Percentiles rank a stretch among this genome's conserved stretches.
phyloP scores from a whole-genome alignment of 1,139 yeast genomes.

The Trichomonascaceae sp. region DNA sequence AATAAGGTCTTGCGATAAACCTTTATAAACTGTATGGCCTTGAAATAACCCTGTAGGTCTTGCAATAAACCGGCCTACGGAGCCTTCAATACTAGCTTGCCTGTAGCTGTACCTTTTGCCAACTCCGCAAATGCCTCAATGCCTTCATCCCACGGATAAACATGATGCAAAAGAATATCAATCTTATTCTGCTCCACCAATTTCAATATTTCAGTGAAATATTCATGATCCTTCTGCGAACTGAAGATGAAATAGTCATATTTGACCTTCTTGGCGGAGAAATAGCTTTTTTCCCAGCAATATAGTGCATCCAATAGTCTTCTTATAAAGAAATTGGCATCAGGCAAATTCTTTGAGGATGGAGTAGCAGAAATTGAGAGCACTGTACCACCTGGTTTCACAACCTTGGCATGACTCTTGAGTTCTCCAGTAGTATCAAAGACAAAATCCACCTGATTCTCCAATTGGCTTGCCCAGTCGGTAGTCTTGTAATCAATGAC shows the following conservation, averaged over 20 bases:
- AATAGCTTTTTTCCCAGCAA: slow-evolving; percentile 2
- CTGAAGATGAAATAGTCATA: slow-evolving; percentile 7
- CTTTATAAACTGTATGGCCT: too few species aligned
- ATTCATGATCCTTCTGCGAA: background rate
- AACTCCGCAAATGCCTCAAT: background rate
- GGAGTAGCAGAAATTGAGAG: slow-evolving; percentile 9
- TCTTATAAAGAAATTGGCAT: background rate
- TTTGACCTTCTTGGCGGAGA: slow-evolving; percentile 3
- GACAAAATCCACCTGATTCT: slow-evolving; percentile 7
- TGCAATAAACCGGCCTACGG: too few species aligned
- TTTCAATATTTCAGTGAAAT: background rate
- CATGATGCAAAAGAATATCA: slow-evolving; percentile 8
- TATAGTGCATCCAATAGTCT: background rate
- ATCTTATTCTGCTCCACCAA: too few species aligned
- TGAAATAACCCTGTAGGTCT: too few species aligned
- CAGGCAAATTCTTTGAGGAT: background rate
- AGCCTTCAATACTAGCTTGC: background rate
- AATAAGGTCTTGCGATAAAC: too few species aligned
- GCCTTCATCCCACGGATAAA: slow-evolving; percentile 9
- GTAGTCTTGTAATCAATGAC: slow-evolving; percentile 10
- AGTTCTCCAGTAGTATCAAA: slow-evolving; percentile 12
- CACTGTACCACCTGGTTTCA: slow-evolving; percentile 5
- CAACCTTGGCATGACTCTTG: slow-evolving; percentile 8
- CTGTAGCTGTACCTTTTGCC: background rate
- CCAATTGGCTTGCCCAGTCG: slow-evolving; percentile 8